Percentiles rank a stretch among this genome's conserved stretches.
Evolutionary conservation across 1,139 yeast genomes (phyloP).

Genomic region (Protomyces inundatus): DNA sequence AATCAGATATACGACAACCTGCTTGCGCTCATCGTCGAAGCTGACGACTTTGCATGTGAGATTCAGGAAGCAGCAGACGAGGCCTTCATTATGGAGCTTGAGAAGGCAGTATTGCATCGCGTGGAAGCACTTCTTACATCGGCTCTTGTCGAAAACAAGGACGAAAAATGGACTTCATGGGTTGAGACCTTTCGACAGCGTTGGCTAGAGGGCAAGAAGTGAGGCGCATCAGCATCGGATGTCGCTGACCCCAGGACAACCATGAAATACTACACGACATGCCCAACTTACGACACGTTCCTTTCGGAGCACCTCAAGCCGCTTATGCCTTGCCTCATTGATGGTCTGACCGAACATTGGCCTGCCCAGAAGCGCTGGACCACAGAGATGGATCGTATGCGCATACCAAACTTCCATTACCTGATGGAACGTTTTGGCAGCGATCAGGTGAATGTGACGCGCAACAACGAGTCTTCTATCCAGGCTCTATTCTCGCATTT

Average conservation of each 20-base stretch:
- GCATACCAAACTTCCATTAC: conserved; percentile 6
- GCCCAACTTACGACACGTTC: conserved; percentile 10
- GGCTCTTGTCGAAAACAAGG: conserved; percentile 2
- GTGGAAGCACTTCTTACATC: conserved; percentile 4
- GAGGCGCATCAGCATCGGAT: neutral
- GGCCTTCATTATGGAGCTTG: conserved; percentile 16
- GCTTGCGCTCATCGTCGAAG: conserved; percentile 3
- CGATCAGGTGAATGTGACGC: conserved; percentile 7
- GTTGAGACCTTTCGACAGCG: neutral
- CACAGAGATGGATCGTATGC: neutral
- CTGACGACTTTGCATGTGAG: conserved; percentile 21
- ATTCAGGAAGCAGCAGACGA: conserved; percentile 13
- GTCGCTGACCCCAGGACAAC: neutral
- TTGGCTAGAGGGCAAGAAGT: conserved; percentile 17
- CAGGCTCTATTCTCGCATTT: conserved; percentile 1
- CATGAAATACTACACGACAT: neutral
- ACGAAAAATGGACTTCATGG: conserved; percentile 15
- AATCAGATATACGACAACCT: conserved; percentile 6
- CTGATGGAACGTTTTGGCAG: conserved; percentile 2
- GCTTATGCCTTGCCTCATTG: conserved; percentile 16
- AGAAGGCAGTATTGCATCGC: conserved; percentile 9
- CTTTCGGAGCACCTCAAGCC: conserved; percentile 13
- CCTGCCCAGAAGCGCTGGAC: conserved; percentile 4
- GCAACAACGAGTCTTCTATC: neutral
- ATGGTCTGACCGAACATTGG: conserved; percentile 15